Evolutionary conservation across 2,329 filamentous ascomycete genomes (phyloP).

Genomic region (Elsinoe perseae): DNA sequence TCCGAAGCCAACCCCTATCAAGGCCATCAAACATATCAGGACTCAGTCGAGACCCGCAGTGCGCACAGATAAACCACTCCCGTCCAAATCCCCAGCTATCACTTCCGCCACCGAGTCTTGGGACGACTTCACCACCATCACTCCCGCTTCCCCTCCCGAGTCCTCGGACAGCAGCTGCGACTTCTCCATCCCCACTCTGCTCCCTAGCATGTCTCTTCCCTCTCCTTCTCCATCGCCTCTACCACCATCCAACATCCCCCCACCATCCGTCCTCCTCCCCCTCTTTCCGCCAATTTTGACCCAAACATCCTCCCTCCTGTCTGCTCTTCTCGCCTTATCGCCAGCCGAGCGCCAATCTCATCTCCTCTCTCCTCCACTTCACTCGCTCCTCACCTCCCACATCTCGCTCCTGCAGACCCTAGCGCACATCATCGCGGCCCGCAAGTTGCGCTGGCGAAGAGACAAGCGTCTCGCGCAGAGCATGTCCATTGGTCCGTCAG

Average conservation of each 20-base stretch:
- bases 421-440: constrained; percentile 74
- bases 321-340: constrained; percentile 45
- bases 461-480: constrained; percentile 76
- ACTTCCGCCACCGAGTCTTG: constrained; percentile 26
- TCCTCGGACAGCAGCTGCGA: background rate
- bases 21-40: constrained; percentile 17
- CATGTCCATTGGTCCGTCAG: constrained; percentile 75
- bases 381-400: constrained; percentile 58
- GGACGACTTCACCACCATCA: constrained; percentile 35
- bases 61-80: constrained; percentile 17
- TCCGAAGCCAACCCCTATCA: constrained; percentile 17
- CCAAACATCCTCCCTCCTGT: constrained; percentile 59
- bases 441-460: constrained; percentile 82
- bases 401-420: constrained; percentile 58
- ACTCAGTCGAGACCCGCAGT: constrained; percentile 17
- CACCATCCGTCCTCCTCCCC: constrained; percentile 73
- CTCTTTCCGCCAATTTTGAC: constrained; percentile 65
- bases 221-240: constrained; percentile 24
- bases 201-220: constrained; percentile 4
- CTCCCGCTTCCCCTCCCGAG: background rate
- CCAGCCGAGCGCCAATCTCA: constrained; percentile 53
- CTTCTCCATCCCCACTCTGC: constrained; percentile 4
- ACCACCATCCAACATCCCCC: constrained; percentile 80
- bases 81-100: background rate
- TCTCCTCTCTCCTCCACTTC: constrained; percentile 51